These are phyloP conservation scores for Erysimum cheiri DNA, from an alignment of 441 rosid genomes.

Conservation along the genomic window DNA sequence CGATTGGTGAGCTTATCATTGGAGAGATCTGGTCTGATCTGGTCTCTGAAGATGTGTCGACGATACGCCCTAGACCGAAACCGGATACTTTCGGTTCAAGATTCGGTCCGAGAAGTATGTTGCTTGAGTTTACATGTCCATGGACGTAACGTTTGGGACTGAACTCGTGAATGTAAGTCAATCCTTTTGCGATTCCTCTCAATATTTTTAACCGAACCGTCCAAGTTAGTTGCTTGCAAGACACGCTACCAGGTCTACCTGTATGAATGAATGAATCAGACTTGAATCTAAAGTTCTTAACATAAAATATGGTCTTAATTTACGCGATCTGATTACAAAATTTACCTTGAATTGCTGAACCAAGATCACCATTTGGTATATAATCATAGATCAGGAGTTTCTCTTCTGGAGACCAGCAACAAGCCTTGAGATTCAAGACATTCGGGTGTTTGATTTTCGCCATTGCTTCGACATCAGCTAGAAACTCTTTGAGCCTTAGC, in stretches of 20 bases:
- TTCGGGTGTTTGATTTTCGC: slow-evolving; percentile 67
- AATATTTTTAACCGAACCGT: slow-evolving; percentile 52
- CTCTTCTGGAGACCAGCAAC: slow-evolving; percentile 71
- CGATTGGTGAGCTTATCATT: slow-evolving; percentile 41
- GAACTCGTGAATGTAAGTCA: slow-evolving; percentile 58
- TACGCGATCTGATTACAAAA: background rate
- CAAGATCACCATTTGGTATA: slow-evolving; percentile 61
- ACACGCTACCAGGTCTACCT: slow-evolving; percentile 54
- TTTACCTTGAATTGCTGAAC: slow-evolving; percentile 66
- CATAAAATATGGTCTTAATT: background rate
- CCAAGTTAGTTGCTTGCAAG: slow-evolving; percentile 60
- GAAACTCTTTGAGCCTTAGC: slow-evolving; percentile 63
- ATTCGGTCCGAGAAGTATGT: slow-evolving; percentile 60
- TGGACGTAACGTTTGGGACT: slow-evolving; percentile 65
- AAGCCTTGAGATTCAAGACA: slow-evolving; percentile 64
- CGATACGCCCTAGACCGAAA: slow-evolving; percentile 59
- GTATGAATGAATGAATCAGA: slow-evolving; percentile 33
- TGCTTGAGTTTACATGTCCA: slow-evolving; percentile 64
- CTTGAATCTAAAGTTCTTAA: background rate
- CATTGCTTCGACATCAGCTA: slow-evolving; percentile 64
- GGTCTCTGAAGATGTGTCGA: slow-evolving; percentile 46
- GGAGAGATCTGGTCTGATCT: slow-evolving; percentile 61
- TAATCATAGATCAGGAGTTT: slow-evolving; percentile 69
- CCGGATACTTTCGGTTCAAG: slow-evolving; percentile 65
- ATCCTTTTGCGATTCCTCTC: slow-evolving; percentile 62